Base-by-base conservation (phyloP, 768 basidiomycete genomes). In the Rhizopogon roseolus region DNA sequence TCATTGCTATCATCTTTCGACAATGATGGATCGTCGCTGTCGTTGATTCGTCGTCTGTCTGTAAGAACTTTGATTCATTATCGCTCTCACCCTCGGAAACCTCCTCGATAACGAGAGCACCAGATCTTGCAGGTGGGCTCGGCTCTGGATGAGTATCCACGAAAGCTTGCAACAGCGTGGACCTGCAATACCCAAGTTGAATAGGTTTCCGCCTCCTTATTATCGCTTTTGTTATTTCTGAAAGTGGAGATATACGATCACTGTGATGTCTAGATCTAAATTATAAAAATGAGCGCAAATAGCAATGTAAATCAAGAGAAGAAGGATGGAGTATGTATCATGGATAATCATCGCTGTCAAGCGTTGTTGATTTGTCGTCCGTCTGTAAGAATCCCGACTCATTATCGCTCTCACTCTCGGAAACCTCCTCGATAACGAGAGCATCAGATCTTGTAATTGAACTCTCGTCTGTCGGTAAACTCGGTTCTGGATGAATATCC, bases 111-210 rank as follows among this genome's bases (percentile, higher is more conserved):
- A 25, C 1, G 14, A 36, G 14, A 48, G 19, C 19, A 22, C 34
- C 45, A 13, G 8, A 22, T 14, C 19, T 46, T 16, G 19, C 19
- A 22, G 14, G 14, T 14, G 19, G 8, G 25, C 19, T 48, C 13
- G 14, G 32, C 14, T 36, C 46, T 16, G 46, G 32, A 8, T 25
- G 46, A n/a, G 34, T 16, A 19, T 48, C 34, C 14, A 48, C 14
- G 22, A 48, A 48, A 16, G 32, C 19, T 34, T 36, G 45, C 8
- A 48, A 22, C 8, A 41, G 53, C 1, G 34, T 54, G 22, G 27
- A 32, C 16, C 38, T 55, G 42, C 36, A 8, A 17, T 43, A 59
- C 29, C 57, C 60, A 10, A 13, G 46, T 34, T 57, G 41, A 61
- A 2, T 16, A 38, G 22, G 43, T 14, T 49, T 22, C 44, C 9